Conservation (phyloP, 352 stramenopile species). For the Globisporangium okanoganense region DNA sequence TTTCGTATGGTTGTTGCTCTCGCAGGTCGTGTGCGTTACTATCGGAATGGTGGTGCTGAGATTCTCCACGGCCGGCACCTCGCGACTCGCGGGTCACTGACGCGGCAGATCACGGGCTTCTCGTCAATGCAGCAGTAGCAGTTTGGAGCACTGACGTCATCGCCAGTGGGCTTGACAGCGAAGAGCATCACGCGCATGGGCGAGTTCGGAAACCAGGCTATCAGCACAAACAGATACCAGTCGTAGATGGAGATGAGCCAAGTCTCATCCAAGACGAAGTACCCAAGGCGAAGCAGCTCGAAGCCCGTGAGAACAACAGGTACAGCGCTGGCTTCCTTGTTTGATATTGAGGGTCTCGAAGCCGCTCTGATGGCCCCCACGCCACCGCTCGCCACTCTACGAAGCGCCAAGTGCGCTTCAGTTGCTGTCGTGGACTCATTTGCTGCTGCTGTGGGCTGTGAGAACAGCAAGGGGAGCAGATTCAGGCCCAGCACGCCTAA, state of each 20-base stretch:
- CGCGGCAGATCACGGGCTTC: background rate
- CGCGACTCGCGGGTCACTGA: background rate
- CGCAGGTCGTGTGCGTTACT: too few relatives aligned
- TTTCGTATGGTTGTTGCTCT: too few relatives aligned
- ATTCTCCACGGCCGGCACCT: background rate
- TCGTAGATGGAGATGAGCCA: background rate
- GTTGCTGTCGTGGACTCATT: background rate
- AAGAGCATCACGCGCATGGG: background rate
- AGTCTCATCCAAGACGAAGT: background rate
- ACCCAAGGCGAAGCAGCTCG: slow-evolving; percentile 21
- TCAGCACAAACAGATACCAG: background rate
- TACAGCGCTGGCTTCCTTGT: background rate
- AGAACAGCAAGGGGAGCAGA: slow-evolving; percentile 6
- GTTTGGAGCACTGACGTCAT: background rate
- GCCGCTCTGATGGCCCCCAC: background rate
- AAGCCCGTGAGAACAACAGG: slow-evolving; percentile 17
- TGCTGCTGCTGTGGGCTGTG: background rate
- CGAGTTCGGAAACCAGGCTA: background rate
- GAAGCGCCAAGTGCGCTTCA: slow-evolving; percentile 7
- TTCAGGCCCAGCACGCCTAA: slow-evolving; percentile 3
- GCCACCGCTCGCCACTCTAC: slow-evolving; percentile 5
- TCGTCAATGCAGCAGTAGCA: background rate
- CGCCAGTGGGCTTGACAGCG: background rate
- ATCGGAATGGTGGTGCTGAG: background rate
- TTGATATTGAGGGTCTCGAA: background rate